Conservation (phyloP, 345 rosid species). For the Kandelia obovata region DNA sequence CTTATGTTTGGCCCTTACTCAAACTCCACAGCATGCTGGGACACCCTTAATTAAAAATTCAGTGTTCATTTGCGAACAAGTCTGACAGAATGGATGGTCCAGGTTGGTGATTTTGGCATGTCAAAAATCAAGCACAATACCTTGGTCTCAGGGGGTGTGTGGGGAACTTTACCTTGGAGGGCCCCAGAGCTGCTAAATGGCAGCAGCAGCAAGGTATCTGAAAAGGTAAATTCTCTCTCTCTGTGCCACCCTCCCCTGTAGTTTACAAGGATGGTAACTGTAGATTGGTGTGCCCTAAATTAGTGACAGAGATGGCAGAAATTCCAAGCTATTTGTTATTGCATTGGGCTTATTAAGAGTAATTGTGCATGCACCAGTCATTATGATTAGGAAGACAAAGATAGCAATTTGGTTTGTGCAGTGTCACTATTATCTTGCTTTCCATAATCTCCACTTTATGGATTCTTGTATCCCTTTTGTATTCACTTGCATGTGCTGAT, state of each 20-base stretch:
- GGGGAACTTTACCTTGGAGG: slow-evolving; percentile 92
- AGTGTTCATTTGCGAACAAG: slow-evolving; percentile 6
- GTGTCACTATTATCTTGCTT: not conserved
- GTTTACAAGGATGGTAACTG: not conserved
- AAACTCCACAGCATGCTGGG: too few relatives aligned
- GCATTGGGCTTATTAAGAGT: too few relatives aligned
- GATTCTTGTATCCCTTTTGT: not conserved
- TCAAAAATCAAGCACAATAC: slow-evolving; percentile 81
- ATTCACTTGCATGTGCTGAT: slow-evolving; percentile 13
- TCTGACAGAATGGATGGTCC: slow-evolving; percentile 13
- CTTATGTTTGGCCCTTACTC: too few relatives aligned
- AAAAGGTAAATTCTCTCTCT: slow-evolving; percentile 45
- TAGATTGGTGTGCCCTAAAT: not conserved
- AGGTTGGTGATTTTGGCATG: slow-evolving; percentile 87
- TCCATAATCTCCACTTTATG: slow-evolving; percentile 2
- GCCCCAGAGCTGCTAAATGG: slow-evolving; percentile 82
- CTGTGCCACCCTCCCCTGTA: not conserved
- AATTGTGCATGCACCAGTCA: too few relatives aligned
- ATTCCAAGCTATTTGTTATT: too few relatives aligned
- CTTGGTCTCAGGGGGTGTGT: slow-evolving; percentile 82
- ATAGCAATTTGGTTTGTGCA: not conserved
- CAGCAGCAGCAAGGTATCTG: slow-evolving; percentile 74
- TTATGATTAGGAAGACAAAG: not conserved
- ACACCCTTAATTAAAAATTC: not conserved
- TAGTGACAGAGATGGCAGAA: not conserved